Evolutionary conservation across 2,329 filamentous ascomycete genomes (phyloP), one percentile per base, ranked within the genome.

Genomic region (Pseudocercospora pini-densiflorae): DNA sequence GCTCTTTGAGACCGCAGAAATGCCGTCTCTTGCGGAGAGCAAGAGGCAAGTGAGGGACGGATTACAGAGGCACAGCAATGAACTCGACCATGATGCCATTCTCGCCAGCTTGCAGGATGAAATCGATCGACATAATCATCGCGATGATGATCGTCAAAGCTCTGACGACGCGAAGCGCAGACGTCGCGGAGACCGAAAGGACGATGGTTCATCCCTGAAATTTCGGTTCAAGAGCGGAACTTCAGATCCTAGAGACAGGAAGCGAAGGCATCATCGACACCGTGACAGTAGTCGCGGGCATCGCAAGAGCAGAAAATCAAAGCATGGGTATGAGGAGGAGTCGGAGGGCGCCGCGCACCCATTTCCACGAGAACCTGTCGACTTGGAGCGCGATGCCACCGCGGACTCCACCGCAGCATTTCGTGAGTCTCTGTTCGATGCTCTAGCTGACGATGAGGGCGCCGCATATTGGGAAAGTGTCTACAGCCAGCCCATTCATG

Each of bases 381-480:
- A 71, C 29, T 63, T 68, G 6, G 67, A 73, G 31, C 63, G 59
- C 21, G 59, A 72, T 7, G 70, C 63, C 14, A 60, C 66, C 0
- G 82, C 92, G 16, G 87, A 91, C 71, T 85, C 92, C 0, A 89
- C 93, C 47, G 83, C 86, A 0, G 93, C 94, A 0, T 99, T 99
- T 78, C 90, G 92, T 31, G 92, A 97, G 78, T 97, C 93, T 0
- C 89, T 99, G 5, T 98, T 98, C 81, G 95, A 99, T 78, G 95
- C 95, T 33, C 90, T 99, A 79, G 94, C 93, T 43, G 95, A 99
- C 79, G 94, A 98, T 76, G 95, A 99, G 80, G 95, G 94, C 55
- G 95, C 95, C 1, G 87, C 89, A 7, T 99, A 95, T 81, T 99
- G 95, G 95, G 91, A 97, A 78, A 88, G 88, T 16, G 92, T 99